Evolutionary conservation across 169 alveolate species (phyloP), one percentile per base, ranked within the genome.

Genomic region (Plasmodium reichenowi): DNA sequence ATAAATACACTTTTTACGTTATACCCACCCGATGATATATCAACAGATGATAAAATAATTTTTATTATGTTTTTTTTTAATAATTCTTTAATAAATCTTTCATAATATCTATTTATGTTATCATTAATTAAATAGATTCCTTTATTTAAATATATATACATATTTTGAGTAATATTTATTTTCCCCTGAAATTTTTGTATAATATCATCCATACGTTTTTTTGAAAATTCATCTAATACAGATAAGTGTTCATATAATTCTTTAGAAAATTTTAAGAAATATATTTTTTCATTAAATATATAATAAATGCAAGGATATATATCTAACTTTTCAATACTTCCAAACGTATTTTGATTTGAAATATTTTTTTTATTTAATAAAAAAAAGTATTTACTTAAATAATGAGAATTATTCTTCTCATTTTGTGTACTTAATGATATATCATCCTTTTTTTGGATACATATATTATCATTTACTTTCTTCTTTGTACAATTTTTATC

Each of bases 251-350:
- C 58, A 72, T 83, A 83, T 29, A 83, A 24, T 1, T 32, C 72
- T 20, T 67, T 56, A 13, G 85, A 54, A 83, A 83, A 68, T n/a
- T 20, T 48, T 38, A 13, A 29, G 9, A 13, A 22, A 15, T 68
- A 68, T 9, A 22, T 32, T 45, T 68, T 83, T 54, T 50, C 43
- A 43, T 83, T 66, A 62, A 68, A 83, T 43, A 62, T 83, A 58
- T 83, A 83, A 62, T 83, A 83, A 24, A 83, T 83, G 47, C 91
- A 83, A 1, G 91, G 91, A 50, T 83, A 58, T 47, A 83, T 50
- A 68, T 72, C 47, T 38, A 38, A 38, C 9, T 1, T 38, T 38
- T 38, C 10, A 5, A 6, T 5, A 38, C 9, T 5, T 5, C 47
- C 47, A 38, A 5, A 38, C 9, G 47, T 38, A 38, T 38, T 0